Base-by-base conservation (phyloP, 2,329 filamentous ascomycete genomes). In the Sarocladium kiliense region DNA sequence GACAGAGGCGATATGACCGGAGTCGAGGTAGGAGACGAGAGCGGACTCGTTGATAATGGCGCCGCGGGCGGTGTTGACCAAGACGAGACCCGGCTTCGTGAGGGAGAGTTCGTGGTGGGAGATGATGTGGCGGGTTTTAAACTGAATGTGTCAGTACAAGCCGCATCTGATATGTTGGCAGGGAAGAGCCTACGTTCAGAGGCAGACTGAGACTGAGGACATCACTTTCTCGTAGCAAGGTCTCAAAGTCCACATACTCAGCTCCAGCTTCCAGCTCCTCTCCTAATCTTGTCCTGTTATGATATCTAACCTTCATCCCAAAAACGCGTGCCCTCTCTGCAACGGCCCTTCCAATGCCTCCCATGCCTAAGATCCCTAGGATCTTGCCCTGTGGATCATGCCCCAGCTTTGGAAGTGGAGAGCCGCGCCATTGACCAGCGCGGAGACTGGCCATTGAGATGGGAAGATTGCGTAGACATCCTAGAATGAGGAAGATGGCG, bases 351-450 rank as follows among this genome's bases (percentile, higher is more conserved):
- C 91, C 90, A 58, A 95, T 94, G 2, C 90, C 89, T 19, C 90
- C 90, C 89, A 94, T 93, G 6, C 90, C 90, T 39, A 95, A 68
- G 57, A 95, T 91, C 0, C 90, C 90, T 4, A 95, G 77, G 1
- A 85, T 74, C 69, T 93, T 94, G 34, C 87, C 88, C 68, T 88
- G 78, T 1, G 89, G 89, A 64, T 94, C 89, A 65, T 89, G 87
- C 12, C 89, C 90, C 5, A 84, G 72, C 1, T 85, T 77, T 6
- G 74, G 68, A 2, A 77, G 74, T 3, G 54, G 54, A 26, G 69
- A 67, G 3, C 87, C 88, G 54, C 82, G 78, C 87, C 88, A 95
- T 56, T 82, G 73, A 1, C 86, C 84, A 21, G 78, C 74, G 34
- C 90, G 82, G 10, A 93, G 76, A 12, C 80, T 76, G 3, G 77